Evolutionary conservation across 208 protist species (phyloP), one percentile per base, ranked within the genome.

Genomic region (Crithidia brevicula): DNA sequence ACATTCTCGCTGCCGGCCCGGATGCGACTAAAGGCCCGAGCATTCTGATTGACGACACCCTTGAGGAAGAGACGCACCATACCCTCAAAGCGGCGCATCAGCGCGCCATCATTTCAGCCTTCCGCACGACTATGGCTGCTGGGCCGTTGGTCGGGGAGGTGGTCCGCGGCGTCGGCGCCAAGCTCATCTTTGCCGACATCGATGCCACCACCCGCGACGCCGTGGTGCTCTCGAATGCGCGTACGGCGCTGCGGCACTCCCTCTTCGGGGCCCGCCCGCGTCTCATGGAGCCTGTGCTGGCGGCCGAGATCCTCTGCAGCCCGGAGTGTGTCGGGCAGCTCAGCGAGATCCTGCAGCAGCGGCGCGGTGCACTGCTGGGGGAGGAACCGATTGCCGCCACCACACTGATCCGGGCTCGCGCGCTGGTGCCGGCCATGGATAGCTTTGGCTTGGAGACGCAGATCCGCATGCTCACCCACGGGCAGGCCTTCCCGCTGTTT

Each of bases 401-500:
- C 15, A 98, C 98, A 3, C 79, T 99, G 25, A 89, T 96, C 42
- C 85, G 87, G n/a, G 78, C 99, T 34, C 93, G 93, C 57, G 97
- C 89, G 1, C 74, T 94, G 61, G 84, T 99, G 20, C 99, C 99
- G 5, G 92, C 98, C 2, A 99, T 99, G 30, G 99, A 99, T 67
- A 99, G 95, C 47, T 99, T 99, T 77, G 98, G 98, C 13, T 98
- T 99, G 23, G 98, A 99, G 86, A 99, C 98, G 20, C 98, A 99
- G 81, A 81, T 99, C 22, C 90, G 99, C 36, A 90, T 93, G 56
- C 71, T 96, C 61, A 99, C 98, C 0, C 88, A 98, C 71, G 98
- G 98, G 9, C 93, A 99, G 76, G 88, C 86, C 3, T 99, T 98
- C 67, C 91, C 89, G 53, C 63, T 95, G 8, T 97, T 91, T 23